phyloP scores from a whole-genome alignment of 345 rosid genomes.

The Tarenaya hassleriana region DNA sequence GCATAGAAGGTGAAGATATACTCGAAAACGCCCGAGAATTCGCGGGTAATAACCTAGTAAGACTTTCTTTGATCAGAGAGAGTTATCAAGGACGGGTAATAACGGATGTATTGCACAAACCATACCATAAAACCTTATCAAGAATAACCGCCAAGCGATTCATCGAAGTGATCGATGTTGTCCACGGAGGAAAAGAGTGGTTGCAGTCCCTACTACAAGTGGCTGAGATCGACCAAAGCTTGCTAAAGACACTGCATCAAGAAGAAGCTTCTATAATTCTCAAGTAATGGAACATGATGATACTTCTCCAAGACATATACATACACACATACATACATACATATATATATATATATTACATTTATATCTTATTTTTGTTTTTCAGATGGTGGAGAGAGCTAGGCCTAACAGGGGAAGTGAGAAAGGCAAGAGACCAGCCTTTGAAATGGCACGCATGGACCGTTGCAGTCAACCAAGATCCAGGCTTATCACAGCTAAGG shows the following conservation, averaged over 20 bases:
- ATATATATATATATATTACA: not conserved
- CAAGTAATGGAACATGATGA: constrained; percentile 20
- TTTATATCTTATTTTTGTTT: not conserved
- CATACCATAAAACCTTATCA: constrained; percentile 37
- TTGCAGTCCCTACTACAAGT: constrained; percentile 28
- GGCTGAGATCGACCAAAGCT: constrained; percentile 30
- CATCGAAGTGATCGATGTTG: not conserved
- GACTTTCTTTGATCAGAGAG: constrained; percentile 6
- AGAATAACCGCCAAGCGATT: constrained; percentile 29
- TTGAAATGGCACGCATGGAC: constrained; percentile 49
- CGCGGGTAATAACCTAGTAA: constrained; percentile 21
- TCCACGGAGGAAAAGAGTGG: constrained; percentile 26
- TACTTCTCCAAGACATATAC: not conserved
- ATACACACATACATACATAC: too few species aligned
- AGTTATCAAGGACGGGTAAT: constrained; percentile 21
- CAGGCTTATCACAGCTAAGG: constrained; percentile 38
- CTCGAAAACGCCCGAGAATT: constrained; percentile 33
- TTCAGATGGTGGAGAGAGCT: constrained; percentile 60
- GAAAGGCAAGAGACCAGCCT: constrained; percentile 48
- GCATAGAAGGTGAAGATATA: constrained; percentile 39
- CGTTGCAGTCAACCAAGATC: constrained; percentile 41
- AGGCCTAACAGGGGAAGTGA: constrained; percentile 36
- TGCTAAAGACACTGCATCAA: constrained; percentile 26
- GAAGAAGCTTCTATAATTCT: constrained; percentile 29
- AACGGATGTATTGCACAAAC: constrained; percentile 23